Evolutionary conservation across 192 early-diverging fungal genomes (phyloP).

Genomic region (Backusella luteola): DNA sequence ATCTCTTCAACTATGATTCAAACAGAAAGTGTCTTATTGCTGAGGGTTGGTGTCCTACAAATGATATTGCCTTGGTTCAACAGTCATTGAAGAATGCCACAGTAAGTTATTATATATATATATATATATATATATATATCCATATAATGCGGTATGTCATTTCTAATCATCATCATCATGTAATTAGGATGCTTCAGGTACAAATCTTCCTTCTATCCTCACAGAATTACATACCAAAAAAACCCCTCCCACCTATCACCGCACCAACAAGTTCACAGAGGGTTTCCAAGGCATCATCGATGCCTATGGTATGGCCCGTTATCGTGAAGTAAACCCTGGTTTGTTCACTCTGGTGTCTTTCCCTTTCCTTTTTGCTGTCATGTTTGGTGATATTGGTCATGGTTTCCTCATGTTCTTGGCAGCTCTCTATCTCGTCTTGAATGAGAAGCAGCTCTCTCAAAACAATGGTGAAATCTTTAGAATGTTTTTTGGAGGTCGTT

Average conservation of each 20-base stretch:
- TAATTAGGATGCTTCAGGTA: conserved; percentile 52
- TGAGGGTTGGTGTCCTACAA: conserved; percentile 97
- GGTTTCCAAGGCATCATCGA: conserved; percentile 98
- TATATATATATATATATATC: background rate
- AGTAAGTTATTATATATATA: conserved; percentile 2
- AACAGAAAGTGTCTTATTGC: conserved; percentile 94
- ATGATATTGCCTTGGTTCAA: conserved; percentile 79
- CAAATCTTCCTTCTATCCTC: conserved; percentile 84
- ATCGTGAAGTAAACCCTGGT: conserved; percentile 98
- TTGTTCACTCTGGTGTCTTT: conserved; percentile 96
- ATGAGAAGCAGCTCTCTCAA: conserved; percentile 77
- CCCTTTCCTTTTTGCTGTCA: conserved; percentile 98
- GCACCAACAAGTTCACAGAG: conserved; percentile 93
- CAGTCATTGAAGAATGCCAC: conserved; percentile 85
- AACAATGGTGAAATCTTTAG: conserved; percentile 79
- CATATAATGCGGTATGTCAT: background rate
- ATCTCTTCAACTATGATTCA: conserved; percentile 92
- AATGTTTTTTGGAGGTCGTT: conserved; percentile 94
- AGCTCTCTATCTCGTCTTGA: conserved; percentile 71
- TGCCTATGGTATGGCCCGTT: conserved; percentile 94
- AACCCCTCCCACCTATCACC: conserved; percentile 92
- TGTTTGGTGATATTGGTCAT: conserved; percentile 99
- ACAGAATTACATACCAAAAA: conserved; percentile 83
- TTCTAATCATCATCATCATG: too few species aligned
- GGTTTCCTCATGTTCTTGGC: conserved; percentile 82